phyloP scores from a whole-genome alignment of 192 early-diverging fungal genomes.

The Glomus cerebriforme region DNA sequence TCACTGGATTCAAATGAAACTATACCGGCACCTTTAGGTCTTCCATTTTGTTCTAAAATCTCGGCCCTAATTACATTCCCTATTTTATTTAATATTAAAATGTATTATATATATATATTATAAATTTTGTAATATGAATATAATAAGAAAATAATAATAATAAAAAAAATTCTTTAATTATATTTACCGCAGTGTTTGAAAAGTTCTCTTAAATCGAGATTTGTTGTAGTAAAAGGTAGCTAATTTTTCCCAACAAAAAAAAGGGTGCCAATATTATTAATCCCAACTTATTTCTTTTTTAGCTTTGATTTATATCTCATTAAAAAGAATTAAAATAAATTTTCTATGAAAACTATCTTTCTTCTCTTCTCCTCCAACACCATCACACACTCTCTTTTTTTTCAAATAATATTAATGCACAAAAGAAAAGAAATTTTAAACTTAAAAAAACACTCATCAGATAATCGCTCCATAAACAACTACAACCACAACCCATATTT shows the following conservation, averaged over 20 bases:
- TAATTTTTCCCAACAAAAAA: constrained; percentile 33
- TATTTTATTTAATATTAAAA: constrained; percentile 1
- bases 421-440: neutral
- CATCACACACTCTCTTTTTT: neutral
- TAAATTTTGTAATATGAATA: neutral
- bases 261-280: constrained; percentile 5
- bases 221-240: constrained; percentile 61
- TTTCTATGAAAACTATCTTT: neutral
- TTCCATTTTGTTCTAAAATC: constrained; percentile 46
- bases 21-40: constrained; percentile 56
- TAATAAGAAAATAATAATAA: neutral
- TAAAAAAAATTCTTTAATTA: neutral
- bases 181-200: constrained; percentile 54
- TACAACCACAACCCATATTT: neutral
- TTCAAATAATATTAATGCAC: neutral
- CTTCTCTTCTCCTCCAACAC: neutral
- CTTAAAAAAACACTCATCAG: neutral
- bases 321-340: neutral
- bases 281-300: neutral
- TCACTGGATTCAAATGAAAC: constrained; percentile 54
- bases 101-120: neutral
- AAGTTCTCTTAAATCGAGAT: constrained; percentile 57
- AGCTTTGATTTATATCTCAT: neutral
- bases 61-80: constrained; percentile 52
- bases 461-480: neutral